Evolutionary conservation across 139 green algal species (phyloP).

Genomic region (Edaphochlamys debaryana): DNA sequence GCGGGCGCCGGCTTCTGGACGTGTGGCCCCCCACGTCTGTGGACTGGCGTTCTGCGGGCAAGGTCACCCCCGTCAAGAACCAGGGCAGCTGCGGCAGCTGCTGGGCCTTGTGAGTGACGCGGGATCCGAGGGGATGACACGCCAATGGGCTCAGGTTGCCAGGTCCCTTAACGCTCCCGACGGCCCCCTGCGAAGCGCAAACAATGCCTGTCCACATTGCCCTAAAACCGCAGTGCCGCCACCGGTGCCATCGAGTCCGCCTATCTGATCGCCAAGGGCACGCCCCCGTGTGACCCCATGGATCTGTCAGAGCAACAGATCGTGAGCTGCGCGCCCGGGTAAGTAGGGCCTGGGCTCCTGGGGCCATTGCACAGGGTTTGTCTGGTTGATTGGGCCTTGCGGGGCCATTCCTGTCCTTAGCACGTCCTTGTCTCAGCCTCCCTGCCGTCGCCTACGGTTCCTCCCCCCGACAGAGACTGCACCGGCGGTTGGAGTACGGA

Average conservation of each 20-base stretch:
- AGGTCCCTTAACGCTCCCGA: too few species aligned
- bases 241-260: conserved; percentile 24
- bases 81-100: conserved; percentile 35
- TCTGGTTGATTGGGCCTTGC: too few species aligned
- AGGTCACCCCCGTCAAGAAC: neutral
- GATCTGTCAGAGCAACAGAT: conserved; percentile 37
- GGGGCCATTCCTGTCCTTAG: too few species aligned
- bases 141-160: too few species aligned
- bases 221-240: neutral
- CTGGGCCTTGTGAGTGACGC: conserved; percentile 22
- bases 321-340: conserved; percentile 31
- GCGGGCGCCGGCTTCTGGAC: neutral
- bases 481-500: neutral
- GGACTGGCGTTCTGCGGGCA: conserved; percentile 25
- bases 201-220: too few species aligned
- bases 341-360: too few species aligned
- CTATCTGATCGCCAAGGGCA: conserved; percentile 9
- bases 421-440: too few species aligned
- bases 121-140: too few species aligned
- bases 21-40: neutral
- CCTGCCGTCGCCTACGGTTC: too few species aligned
- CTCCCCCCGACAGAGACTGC: neutral
- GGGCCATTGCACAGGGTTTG: too few species aligned
- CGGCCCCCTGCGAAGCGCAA: too few species aligned
- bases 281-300: neutral